phyloP scores from a whole-genome alignment of 306 rosid species.

The Abrus pulchellus region DNA sequence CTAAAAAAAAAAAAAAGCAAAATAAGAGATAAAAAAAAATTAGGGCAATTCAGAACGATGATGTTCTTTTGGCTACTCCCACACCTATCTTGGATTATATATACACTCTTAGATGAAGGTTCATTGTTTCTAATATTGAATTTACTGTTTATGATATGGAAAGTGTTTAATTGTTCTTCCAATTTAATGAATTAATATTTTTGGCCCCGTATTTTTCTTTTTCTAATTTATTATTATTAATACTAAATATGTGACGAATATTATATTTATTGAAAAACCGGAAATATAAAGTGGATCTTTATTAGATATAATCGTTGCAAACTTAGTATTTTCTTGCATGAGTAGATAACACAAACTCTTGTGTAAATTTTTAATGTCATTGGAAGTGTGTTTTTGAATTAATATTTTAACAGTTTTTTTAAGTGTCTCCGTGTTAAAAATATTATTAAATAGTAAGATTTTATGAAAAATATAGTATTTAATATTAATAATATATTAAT shows the following conservation, averaged over 20 bases:
- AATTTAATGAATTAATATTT: background rate
- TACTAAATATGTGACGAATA: background rate
- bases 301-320: background rate
- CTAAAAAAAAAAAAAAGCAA: too few species aligned
- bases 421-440: too few species aligned
- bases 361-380: background rate
- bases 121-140: slow-evolving; percentile 22
- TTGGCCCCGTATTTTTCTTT: background rate
- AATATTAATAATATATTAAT: too few species aligned
- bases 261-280: background rate
- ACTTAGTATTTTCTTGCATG: too few species aligned
- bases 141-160: background rate
- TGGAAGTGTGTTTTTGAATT: too few species aligned
- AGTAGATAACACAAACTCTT: background rate
- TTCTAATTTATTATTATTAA: too few species aligned
- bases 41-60: too few species aligned
- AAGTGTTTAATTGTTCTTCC: background rate
- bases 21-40: too few species aligned
- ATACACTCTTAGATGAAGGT: background rate
- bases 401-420: too few species aligned
- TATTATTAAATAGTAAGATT: too few species aligned
- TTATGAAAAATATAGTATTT: too few species aligned
- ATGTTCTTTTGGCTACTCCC: background rate
- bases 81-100: slow-evolving; percentile 19
- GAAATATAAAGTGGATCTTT: background rate